Percentiles rank a stretch among this genome's conserved stretches.
These are phyloP conservation scores for Wickerhamiella musiphila DNA, from an alignment of 805 yeast species.

Conservation along the genomic window DNA sequence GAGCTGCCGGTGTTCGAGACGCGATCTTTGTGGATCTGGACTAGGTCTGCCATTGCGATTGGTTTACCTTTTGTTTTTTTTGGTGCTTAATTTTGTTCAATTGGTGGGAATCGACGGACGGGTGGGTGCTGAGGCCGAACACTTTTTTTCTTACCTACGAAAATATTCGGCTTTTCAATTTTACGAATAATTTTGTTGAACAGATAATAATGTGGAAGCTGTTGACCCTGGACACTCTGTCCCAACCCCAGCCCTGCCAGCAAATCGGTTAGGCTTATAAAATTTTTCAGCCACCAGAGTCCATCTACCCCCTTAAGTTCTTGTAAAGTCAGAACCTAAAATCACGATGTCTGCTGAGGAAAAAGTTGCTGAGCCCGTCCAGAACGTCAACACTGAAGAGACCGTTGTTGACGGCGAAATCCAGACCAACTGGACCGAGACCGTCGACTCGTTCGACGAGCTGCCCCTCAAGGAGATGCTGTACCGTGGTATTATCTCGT, in stretches of 20 bases:
- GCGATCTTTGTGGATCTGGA: conserved; percentile 14
- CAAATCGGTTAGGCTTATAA: neutral
- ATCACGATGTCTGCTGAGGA: conserved; percentile 27
- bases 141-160: no score
- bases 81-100: neutral
- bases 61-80: neutral
- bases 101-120: neutral
- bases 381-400: no score
- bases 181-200: no score
- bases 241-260: neutral
- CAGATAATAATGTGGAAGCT: no score
- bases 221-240: neutral
- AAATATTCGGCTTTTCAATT: no score
- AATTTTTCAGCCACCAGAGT: no score
- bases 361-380: no score
- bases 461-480: conserved; percentile 56
- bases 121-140: no score
- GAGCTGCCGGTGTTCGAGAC: conserved; percentile 41
- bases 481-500: conserved; percentile 46
- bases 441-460: conserved; percentile 55
- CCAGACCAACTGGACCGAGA: conserved; percentile 93
- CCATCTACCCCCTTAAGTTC: no score
- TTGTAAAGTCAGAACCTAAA: no score
- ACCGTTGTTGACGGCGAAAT: conserved; percentile 70
- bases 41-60: no score